These are phyloP conservation scores for Scheffersomyces cryptocercus DNA, from an alignment of 1,139 yeast species.

Conservation along the genomic window DNA sequence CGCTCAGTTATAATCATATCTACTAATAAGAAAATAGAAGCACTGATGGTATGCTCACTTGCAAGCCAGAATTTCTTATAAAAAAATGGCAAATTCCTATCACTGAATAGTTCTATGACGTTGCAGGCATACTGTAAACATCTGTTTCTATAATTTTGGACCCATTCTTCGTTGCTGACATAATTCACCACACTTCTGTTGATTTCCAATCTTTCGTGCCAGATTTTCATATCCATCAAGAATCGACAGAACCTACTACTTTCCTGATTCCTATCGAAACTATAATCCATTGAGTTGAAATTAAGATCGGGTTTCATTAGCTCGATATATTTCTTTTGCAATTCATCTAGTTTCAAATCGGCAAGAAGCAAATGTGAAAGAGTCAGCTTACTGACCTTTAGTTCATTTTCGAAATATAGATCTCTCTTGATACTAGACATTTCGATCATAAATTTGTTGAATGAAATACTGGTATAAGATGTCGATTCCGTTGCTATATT, in stretches of 20 bases:
- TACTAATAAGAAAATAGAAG: conserved; percentile 12
- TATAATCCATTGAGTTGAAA: not conserved
- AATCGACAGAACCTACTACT: not conserved
- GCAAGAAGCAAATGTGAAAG: not conserved
- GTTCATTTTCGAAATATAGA: conserved; percentile 4
- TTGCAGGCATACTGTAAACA: conserved; percentile 5
- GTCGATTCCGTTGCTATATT: conserved; percentile 7
- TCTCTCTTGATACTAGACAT: conserved; percentile 9
- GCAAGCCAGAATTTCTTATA: conserved; percentile 14
- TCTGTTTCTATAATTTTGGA: conserved; percentile 5
- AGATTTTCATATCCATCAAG: not conserved
- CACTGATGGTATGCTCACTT: conserved; percentile 11
- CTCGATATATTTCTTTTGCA: not conserved
- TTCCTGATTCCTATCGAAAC: not conserved
- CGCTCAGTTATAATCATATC: conserved; percentile 9
- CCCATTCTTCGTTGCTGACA: conserved; percentile 3
- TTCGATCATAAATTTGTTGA: conserved; percentile 11
- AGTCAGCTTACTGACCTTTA: not conserved
- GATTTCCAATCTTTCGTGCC: conserved; percentile 8
- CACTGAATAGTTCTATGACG: conserved; percentile 9
- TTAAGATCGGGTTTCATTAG: not conserved
- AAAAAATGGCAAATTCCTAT: conserved; percentile 8
- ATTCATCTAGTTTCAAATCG: conserved; percentile 1
- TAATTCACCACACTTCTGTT: conserved; percentile 3
- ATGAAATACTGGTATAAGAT: conserved; percentile 12